phyloP scores from a whole-genome alignment of 148 eudicot species.

The Cornus controversa region DNA sequence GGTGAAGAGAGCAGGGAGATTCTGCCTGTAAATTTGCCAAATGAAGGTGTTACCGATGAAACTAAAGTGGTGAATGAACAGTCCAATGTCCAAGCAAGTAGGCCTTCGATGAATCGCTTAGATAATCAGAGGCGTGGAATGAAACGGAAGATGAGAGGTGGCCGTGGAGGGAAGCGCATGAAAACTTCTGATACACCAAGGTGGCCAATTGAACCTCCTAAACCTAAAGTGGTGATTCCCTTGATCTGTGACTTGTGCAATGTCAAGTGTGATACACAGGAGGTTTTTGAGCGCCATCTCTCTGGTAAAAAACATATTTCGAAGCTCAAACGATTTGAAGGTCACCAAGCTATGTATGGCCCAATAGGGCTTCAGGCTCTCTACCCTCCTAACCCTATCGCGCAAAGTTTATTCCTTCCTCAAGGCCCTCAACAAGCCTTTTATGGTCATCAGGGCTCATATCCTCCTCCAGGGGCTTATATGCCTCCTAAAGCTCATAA shows the following conservation, averaged over 20 bases:
- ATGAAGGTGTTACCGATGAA: constrained; percentile 18
- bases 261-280: constrained; percentile 43
- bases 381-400: constrained; percentile 39
- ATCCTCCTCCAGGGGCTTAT: constrained; percentile 22
- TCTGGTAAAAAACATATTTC: constrained; percentile 38
- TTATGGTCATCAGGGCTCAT: constrained; percentile 22
- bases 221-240: constrained; percentile 38
- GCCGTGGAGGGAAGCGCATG: constrained; percentile 32
- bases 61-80: constrained; percentile 16
- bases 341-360: constrained; percentile 43
- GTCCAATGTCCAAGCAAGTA: constrained; percentile 14
- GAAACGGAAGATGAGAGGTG: constrained; percentile 39
- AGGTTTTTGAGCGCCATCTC: constrained; percentile 33
- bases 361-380: constrained; percentile 35
- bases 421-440: constrained; percentile 29
- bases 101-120: constrained; percentile 8
- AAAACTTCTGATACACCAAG: constrained; percentile 9
- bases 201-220: constrained; percentile 15
- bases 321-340: constrained; percentile 32
- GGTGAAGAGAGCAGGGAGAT: constrained; percentile 10
- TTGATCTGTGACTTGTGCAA: constrained; percentile 39
- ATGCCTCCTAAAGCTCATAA: constrained; percentile 19
- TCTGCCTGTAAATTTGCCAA: constrained; percentile 16
- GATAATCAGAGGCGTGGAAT: constrained; percentile 22
- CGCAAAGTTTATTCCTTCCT: constrained; percentile 18